phyloP scores from a whole-genome alignment of 495 filamentous ascomycete species.

The Aspergillus funiculosus region DNA sequence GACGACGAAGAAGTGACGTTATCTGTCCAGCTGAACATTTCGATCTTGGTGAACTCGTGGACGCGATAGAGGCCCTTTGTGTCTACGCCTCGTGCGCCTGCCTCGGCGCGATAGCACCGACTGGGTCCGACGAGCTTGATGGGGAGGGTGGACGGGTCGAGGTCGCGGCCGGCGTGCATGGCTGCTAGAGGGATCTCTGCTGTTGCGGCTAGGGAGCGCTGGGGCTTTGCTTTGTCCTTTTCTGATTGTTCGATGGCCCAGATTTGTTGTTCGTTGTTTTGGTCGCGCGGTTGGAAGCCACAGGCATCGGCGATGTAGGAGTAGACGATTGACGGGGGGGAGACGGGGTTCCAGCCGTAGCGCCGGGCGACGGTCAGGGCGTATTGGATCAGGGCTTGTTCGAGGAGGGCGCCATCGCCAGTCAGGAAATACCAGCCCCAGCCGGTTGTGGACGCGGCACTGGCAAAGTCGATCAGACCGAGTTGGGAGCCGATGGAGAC shows the following conservation, averaged over 20 bases:
- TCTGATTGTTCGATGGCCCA: constrained; percentile 70
- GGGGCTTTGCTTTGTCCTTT: constrained; percentile 53
- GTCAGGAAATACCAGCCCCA: constrained; percentile 97
- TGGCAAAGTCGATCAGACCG: constrained; percentile 76
- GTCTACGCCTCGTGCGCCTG: constrained; percentile 78
- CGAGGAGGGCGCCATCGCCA: constrained; percentile 82
- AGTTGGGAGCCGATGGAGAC: constrained; percentile 78
- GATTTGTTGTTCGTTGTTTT: constrained; percentile 84
- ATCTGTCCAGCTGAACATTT: constrained; percentile 83
- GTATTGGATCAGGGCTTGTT: constrained; percentile 88
- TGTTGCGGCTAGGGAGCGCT: constrained; percentile 72
- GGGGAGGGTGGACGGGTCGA: constrained; percentile 61
- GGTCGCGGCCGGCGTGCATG: constrained; percentile 69
- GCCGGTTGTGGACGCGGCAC: constrained; percentile 69
- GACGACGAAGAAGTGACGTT: constrained; percentile 31
- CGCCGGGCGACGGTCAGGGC: constrained; percentile 62
- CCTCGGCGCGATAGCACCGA: constrained; percentile 89
- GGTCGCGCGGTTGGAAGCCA: constrained; percentile 89
- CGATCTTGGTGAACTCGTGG: constrained; percentile 99
- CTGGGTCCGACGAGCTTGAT: constrained; percentile 75
- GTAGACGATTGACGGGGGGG: constrained; percentile 87
- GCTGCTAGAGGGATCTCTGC: constrained; percentile 92
- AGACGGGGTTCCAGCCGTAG: constrained; percentile 68
- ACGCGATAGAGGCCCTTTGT: constrained; percentile 95
- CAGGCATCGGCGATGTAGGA: constrained; percentile 83